Base-by-base conservation (phyloP, 495 filamentous ascomycete genomes). In the Penicillium tannophilum region DNA sequence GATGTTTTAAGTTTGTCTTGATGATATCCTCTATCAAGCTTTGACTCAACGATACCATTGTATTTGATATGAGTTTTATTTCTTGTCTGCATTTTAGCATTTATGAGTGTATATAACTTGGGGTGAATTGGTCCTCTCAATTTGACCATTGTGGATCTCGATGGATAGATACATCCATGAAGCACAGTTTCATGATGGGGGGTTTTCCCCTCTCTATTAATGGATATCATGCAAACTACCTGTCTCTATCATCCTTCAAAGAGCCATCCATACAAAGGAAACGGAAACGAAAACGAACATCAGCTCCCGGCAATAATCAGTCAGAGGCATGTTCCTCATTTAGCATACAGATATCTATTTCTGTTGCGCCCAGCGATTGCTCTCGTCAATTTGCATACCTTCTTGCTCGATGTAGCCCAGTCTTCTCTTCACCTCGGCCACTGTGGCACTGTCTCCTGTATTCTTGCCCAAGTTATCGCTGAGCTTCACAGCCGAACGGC, bases 401-500 rank as follows among this genome's bases (percentile, higher is more conserved):
- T 79, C 72, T 67, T 88, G 88, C 72, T 98, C 94, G 19, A 87
- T 75, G 61, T 98, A 98, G 0, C 92, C 91, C 11, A 98, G 74
- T 55, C 84, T 78, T 64, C 84, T 76, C 84, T 98, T 98, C 39
- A 97, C 93, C 63, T 86, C 81, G 54, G 84, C 81, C 3, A 98
- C 89, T 10, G 86, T 92, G 30, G 76, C 79, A 64, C 83, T 82
- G 63, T 97, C 90, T 12, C 94, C 94, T 0, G 92, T 98, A 60
- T 98, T 98, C 81, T 98, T 98, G 43, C 92, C 92, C 65, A 90
- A 82, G 68, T 98, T 97, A 69, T 98, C 94, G 63, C 93, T 97
- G 59, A 98, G 91, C 80, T 98, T 98, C 64, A 98, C 83, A 0
- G 93, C 92, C 0, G 88, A 86, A n/a, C 85, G 82, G 8, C 93